phyloP scores from a whole-genome alignment of 352 stramenopile genomes.

The Elongisporangium prolatum region DNA sequence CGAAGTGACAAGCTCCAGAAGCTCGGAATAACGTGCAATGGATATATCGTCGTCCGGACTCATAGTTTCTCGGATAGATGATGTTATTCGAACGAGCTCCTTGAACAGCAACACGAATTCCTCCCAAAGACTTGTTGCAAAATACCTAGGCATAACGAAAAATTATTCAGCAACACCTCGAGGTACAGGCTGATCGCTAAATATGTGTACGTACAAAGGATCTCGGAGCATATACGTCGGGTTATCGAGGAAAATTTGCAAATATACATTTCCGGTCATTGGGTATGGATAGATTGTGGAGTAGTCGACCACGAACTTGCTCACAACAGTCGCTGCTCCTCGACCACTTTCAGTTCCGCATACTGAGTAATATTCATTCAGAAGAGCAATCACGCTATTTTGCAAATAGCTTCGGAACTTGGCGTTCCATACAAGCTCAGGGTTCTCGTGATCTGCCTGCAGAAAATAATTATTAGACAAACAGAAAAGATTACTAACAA shows the following conservation, averaged over 20 bases:
- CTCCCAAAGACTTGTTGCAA: conserved; percentile 71
- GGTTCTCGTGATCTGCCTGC: conserved; percentile 88
- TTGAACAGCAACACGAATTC: conserved; percentile 74
- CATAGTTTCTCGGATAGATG: conserved; percentile 54
- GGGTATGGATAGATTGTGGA: conserved; percentile 60
- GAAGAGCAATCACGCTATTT: conserved; percentile 56
- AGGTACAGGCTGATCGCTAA: neutral
- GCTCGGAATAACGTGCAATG: conserved; percentile 54
- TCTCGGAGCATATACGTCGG: conserved; percentile 91
- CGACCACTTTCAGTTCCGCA: conserved; percentile 39
- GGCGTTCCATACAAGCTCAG: conserved; percentile 93
- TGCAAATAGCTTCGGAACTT: conserved; percentile 83
- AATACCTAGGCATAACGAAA: conserved; percentile 36
- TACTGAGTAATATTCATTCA: conserved; percentile 74
- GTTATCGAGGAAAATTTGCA: conserved; percentile 91
- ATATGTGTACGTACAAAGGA: conserved; percentile 60
- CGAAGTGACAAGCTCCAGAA: conserved; percentile 73
- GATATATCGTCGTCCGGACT: conserved; percentile 60
- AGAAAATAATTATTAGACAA: conserved; percentile 23
- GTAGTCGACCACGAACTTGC: conserved; percentile 75
- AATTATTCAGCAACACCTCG: conserved; percentile 1
- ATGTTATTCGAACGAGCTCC: conserved; percentile 64
- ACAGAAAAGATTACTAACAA: neutral
- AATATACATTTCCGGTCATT: conserved; percentile 86
- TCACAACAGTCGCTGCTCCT: conserved; percentile 33